Percentiles rank a stretch among this genome's conserved stretches.
phyloP scores from a whole-genome alignment of 805 yeast species.

The Ogataea nakhonphanomensis region DNA sequence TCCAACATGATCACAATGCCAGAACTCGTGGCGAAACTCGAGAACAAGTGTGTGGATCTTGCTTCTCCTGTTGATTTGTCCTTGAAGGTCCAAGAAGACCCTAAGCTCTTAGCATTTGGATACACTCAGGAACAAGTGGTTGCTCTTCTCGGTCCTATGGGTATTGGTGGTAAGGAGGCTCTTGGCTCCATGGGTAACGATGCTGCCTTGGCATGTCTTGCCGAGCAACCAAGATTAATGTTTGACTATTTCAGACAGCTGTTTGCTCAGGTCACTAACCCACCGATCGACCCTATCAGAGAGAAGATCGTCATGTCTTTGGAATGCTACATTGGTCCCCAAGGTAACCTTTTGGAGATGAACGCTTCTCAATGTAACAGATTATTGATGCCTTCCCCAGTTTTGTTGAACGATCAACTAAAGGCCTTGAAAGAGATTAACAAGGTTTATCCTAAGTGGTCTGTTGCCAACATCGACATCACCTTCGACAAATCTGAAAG shows the following conservation, averaged over 20 bases:
- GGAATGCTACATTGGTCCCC: slow-evolving; percentile 98
- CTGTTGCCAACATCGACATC: slow-evolving; percentile 76
- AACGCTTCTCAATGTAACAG: slow-evolving; percentile 89
- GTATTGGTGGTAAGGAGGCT: slow-evolving; percentile 85
- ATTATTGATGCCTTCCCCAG: slow-evolving; percentile 77
- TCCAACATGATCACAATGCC: slow-evolving; percentile 84
- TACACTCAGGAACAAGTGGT: slow-evolving; percentile 93
- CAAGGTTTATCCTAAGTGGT: slow-evolving; percentile 82
- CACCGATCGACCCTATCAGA: slow-evolving; percentile 97
- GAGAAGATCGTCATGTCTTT: slow-evolving; percentile 96
- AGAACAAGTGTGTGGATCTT: slow-evolving; percentile 34
- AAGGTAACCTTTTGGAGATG: slow-evolving; percentile 92
- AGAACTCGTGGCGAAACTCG: slow-evolving; percentile 63
- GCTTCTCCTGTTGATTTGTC: slow-evolving; percentile 29
- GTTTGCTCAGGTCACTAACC: slow-evolving; percentile 98
- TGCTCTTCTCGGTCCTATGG: slow-evolving; percentile 89
- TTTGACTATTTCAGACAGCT: slow-evolving; percentile 94
- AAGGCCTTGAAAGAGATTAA: slow-evolving; percentile 70
- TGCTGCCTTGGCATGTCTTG: slow-evolving; percentile 89
- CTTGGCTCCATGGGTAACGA: slow-evolving; percentile 99
- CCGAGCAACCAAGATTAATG: slow-evolving; percentile 85
- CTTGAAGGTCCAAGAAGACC: slow-evolving; percentile 68
- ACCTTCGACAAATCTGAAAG: slow-evolving; percentile 86
- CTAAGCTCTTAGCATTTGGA: slow-evolving; percentile 81
- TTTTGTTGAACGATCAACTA: slow-evolving; percentile 70